phyloP scores from a whole-genome alignment of 305 asterid species.

The Fraxinus xanthoxyloides region DNA sequence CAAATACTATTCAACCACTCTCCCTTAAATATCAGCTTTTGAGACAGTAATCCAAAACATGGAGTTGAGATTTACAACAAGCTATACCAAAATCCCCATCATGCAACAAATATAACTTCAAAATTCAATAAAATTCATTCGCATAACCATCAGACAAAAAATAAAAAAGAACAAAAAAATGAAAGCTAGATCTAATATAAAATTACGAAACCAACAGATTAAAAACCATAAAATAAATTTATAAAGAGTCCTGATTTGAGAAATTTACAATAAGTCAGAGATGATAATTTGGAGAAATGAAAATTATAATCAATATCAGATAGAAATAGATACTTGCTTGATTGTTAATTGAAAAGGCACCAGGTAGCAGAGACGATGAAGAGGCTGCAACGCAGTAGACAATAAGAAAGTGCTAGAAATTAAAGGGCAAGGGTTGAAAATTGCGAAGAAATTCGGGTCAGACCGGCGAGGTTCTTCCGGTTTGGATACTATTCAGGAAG shows the following conservation, averaged over 20 bases:
- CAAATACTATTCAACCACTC: not conserved
- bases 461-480: not conserved
- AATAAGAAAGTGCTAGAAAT: too few species aligned
- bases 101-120: not conserved
- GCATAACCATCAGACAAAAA: not conserved
- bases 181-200: constrained; percentile 6
- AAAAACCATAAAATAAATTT: not conserved
- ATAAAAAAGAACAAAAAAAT: not conserved
- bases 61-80: not conserved
- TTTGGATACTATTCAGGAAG: not conserved
- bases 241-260: constrained; percentile 14
- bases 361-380: not conserved
- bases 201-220: not conserved
- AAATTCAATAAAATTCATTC: not conserved
- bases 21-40: not conserved
- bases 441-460: constrained; percentile 1
- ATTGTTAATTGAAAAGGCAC: not conserved
- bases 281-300: not conserved
- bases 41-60: not conserved
- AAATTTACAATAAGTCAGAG: not conserved
- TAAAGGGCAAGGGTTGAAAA: not conserved
- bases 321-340: not conserved
- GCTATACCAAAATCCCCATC: not conserved
- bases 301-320: not conserved
- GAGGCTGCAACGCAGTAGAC: not conserved